Conservation (phyloP, 306 rosid species). For the Rosa lucieae region DNA sequence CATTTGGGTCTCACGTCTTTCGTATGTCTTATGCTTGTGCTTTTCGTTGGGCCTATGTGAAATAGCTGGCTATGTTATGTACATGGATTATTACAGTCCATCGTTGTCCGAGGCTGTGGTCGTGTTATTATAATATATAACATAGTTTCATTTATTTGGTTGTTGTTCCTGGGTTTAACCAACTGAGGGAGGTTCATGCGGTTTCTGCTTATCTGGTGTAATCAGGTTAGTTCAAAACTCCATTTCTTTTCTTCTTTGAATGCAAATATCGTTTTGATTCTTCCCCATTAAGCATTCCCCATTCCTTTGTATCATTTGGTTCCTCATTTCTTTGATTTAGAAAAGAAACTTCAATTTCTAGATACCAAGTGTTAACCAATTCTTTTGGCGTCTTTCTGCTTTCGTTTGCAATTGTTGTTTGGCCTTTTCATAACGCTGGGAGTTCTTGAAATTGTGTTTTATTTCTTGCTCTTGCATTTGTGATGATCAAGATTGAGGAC, state of each 20-base stretch:
- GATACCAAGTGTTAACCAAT: neutral
- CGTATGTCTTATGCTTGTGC: too few species aligned
- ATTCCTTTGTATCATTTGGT: neutral
- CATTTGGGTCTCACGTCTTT: too few species aligned
- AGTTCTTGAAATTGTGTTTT: neutral
- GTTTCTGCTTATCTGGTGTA: slow-evolving; percentile 18
- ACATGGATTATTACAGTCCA: neutral
- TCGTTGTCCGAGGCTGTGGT: neutral
- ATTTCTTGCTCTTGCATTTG: neutral
- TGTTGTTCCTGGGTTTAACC: neutral
- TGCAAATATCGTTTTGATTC: neutral
- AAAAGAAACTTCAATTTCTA: neutral
- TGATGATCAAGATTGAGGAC: neutral
- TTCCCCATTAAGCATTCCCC: neutral
- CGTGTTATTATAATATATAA: neutral
- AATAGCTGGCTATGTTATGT: too few species aligned
- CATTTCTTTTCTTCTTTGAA: neutral
- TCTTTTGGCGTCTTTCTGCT: neutral
- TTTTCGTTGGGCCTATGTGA: too few species aligned
- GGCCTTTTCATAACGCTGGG: neutral
- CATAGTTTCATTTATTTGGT: neutral
- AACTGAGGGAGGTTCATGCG: slow-evolving; percentile 28
- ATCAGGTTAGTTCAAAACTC: neutral
- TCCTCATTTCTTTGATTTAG: neutral
- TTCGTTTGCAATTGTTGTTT: neutral